Conservation (phyloP, 495 filamentous ascomycete species). For the Aspergillus bertholletiae region DNA sequence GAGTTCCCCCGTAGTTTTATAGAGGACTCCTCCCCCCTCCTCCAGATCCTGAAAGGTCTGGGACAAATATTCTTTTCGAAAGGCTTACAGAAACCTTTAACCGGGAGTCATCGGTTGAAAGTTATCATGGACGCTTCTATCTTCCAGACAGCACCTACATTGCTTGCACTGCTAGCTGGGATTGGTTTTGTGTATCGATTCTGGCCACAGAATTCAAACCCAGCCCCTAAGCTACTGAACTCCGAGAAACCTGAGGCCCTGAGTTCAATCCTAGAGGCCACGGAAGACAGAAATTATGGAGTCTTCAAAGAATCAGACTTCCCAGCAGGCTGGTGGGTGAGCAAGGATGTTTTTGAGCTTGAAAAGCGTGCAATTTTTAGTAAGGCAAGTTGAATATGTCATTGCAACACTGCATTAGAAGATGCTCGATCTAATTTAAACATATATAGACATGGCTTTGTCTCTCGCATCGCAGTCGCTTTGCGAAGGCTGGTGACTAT, state of each 20-base stretch:
- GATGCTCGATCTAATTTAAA: neutral
- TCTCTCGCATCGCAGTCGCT: slow-evolving; percentile 41
- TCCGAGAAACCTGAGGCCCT: neutral
- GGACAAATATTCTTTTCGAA: no score
- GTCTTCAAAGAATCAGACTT: slow-evolving; percentile 38
- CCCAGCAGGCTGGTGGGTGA: slow-evolving; percentile 44
- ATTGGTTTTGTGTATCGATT: slow-evolving; percentile 9
- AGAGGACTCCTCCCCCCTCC: no score
- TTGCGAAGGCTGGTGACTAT: slow-evolving; percentile 47
- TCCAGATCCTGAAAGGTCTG: no score
- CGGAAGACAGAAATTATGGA: neutral
- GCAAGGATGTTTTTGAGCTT: slow-evolving; percentile 43
- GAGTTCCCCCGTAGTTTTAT: no score
- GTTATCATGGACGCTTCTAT: neutral
- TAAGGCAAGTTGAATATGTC: slow-evolving; percentile 24
- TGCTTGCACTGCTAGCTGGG: slow-evolving; percentile 8
- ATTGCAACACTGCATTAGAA: neutral
- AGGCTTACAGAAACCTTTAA: no score
- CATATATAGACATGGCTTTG: slow-evolving; percentile 47
- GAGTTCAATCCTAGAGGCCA: neutral
- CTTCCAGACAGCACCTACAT: neutral
- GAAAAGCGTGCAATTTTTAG: slow-evolving; percentile 53
- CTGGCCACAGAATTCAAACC: neutral
- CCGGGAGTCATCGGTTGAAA: neutral
- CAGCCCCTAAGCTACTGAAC: neutral